phyloP scores from a whole-genome alignment of 108 stramenopile genomes.

The Nitzschia putrida region DNA sequence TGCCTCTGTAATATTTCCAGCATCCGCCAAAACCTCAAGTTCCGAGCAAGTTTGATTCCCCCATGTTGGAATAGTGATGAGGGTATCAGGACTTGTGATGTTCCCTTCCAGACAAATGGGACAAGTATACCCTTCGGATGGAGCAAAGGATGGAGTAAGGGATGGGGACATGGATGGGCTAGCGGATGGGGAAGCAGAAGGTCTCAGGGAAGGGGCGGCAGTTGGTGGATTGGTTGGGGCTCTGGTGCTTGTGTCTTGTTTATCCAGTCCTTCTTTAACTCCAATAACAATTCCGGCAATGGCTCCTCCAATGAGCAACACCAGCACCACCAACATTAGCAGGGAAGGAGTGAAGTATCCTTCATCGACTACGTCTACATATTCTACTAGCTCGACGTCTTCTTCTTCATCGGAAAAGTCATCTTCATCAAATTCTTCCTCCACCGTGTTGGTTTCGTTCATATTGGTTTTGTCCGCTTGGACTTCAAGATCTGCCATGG shows the following conservation, averaged over 20 bases:
- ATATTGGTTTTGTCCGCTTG: not conserved
- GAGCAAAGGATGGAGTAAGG: not conserved
- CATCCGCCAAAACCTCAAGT: not conserved
- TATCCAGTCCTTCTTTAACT: not conserved
- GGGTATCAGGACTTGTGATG: constrained; percentile 1
- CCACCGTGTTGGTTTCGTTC: constrained; percentile 3
- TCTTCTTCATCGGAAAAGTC: constrained; percentile 3
- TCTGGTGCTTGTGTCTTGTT: not conserved
- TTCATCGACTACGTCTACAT: constrained; percentile 17
- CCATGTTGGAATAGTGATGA: not conserved
- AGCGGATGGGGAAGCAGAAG: not conserved
- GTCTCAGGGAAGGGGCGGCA: not conserved
- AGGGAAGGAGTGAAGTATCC: constrained; percentile 10
- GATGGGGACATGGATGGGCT: not conserved
- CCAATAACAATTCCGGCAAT: not conserved
- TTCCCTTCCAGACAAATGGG: constrained; percentile 1
- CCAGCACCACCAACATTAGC: not conserved
- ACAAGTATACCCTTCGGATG: constrained; percentile 5
- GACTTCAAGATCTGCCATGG: not conserved
- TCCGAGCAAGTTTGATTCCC: not conserved
- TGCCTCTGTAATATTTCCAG: constrained; percentile 4
- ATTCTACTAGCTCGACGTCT: constrained; percentile 11
- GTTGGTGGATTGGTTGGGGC: not conserved
- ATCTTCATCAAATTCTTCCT: constrained; percentile 14
- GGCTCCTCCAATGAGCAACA: not conserved